Percentiles rank a stretch among this genome's conserved stretches.
phyloP scores from a whole-genome alignment of 2,329 filamentous ascomycete genomes.

The Coniochaeta sp. region DNA sequence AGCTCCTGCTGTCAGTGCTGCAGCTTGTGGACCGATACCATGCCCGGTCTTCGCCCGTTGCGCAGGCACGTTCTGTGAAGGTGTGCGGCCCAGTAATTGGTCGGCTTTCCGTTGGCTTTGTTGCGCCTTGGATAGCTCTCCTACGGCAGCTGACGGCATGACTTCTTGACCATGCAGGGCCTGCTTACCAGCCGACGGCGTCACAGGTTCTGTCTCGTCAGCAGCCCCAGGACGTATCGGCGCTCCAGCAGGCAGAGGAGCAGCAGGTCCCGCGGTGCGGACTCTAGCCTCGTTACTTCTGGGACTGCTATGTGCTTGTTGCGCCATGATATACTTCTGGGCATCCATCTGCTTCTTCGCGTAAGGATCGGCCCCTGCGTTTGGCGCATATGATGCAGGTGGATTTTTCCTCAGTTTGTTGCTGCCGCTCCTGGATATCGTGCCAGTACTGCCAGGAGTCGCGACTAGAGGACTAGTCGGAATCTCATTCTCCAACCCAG shows the following conservation, averaged over 20 bases:
- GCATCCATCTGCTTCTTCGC: conserved; percentile 33
- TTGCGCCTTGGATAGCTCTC: conserved; percentile 13
- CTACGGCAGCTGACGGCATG: conserved; percentile 1
- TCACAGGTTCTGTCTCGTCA: not conserved
- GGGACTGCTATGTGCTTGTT: not conserved
- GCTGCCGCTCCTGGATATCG: conserved; percentile 40
- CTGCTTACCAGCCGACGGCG: not conserved
- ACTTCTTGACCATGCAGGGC: not conserved
- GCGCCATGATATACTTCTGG: conserved; percentile 20
- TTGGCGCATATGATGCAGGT: conserved; percentile 18
- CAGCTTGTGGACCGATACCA: not conserved
- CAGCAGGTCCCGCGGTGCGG: not conserved
- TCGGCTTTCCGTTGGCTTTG: conserved; percentile 15
- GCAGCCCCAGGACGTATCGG: not conserved
- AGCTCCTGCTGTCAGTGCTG: conserved; percentile 2
- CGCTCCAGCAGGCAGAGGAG: not conserved
- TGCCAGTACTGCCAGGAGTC: conserved; percentile 24
- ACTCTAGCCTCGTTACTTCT: not conserved
- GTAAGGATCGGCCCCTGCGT: conserved; percentile 30
- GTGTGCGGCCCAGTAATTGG: conserved; percentile 11
- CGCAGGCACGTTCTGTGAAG: conserved; percentile 6
- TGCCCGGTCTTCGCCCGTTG: conserved; percentile 4
- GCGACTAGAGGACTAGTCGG: conserved; percentile 18
- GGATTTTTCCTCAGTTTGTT: conserved; percentile 53
- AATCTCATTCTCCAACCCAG: conserved; percentile 14